These are phyloP conservation scores for Dovyalis caffra DNA, from an alignment of 345 rosid genomes.

Conservation along the genomic window DNA sequence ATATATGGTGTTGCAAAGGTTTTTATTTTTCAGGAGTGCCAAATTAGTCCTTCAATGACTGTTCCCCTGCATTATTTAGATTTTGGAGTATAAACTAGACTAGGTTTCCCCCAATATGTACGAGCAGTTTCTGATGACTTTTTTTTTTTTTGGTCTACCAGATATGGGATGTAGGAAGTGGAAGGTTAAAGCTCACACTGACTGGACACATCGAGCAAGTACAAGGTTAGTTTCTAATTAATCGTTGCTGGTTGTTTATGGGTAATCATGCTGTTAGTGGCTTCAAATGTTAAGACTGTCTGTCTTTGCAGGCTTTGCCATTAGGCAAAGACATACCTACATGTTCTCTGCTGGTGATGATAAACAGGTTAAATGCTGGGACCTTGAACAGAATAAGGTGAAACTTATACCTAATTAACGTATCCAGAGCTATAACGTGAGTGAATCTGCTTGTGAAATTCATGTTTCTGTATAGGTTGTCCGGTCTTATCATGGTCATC, in stretches of 20 bases:
- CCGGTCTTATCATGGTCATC: slow-evolving; percentile 96
- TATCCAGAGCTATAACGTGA: background rate
- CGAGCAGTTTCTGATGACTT: background rate
- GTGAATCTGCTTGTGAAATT: slow-evolving; percentile 5
- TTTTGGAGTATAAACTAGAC: background rate
- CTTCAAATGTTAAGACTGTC: slow-evolving; percentile 1
- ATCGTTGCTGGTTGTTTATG: slow-evolving; percentile 1
- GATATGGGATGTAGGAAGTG: slow-evolving; percentile 98
- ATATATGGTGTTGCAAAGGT: background rate
- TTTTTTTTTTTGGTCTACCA: slow-evolving; percentile 26
- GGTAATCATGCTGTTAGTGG: slow-evolving; percentile 2
- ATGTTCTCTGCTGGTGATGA: slow-evolving; percentile 99
- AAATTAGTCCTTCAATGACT: background rate
- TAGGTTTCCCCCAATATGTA: background rate
- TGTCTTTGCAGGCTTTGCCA: slow-evolving; percentile 78
- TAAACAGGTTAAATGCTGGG: slow-evolving; percentile 99
- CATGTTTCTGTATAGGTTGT: slow-evolving; percentile 53
- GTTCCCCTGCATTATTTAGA: background rate
- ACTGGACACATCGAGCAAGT: slow-evolving; percentile 97
- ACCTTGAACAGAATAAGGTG: slow-evolving; percentile 99
- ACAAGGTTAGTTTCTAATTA: slow-evolving; percentile 55
- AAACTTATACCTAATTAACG: slow-evolving; percentile 1
- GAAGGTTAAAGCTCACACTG: slow-evolving; percentile 84
- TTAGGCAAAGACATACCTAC: slow-evolving; percentile 82
- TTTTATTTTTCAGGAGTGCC: background rate